phyloP scores from a whole-genome alignment of 75 land plant genomes.

The Pinus taeda region DNA sequence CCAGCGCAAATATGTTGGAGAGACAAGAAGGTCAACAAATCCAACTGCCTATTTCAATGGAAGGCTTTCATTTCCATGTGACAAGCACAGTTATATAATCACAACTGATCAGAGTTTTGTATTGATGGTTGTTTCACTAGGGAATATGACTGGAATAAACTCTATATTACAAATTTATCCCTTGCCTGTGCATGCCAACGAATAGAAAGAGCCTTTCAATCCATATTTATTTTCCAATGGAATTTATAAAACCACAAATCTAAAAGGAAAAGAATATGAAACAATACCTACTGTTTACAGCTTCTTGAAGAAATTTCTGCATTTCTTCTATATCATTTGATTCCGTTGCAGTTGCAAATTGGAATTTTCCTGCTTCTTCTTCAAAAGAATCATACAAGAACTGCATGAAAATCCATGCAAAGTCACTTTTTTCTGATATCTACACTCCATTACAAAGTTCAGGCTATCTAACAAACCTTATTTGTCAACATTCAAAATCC shows the following conservation, averaged over 20 bases:
- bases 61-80: background rate
- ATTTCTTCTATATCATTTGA: constrained; percentile 96
- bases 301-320: constrained; percentile 82
- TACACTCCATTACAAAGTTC: background rate
- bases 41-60: background rate
- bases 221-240: too few species aligned
- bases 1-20: too few species aligned
- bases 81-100: background rate
- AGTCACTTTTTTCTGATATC: too few species aligned
- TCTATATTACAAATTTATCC: background rate
- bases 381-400: constrained; percentile 71
- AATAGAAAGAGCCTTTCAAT: too few species aligned
- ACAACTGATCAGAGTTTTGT: background rate
- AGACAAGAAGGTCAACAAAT: background rate
- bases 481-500: background rate
- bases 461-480: background rate
- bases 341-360: constrained; percentile 81
- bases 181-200: too few species aligned
- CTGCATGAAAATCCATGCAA: constrained; percentile 35
- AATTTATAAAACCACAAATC: background rate
- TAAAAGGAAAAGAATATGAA: background rate
- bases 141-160: background rate
- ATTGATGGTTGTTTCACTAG: background rate
- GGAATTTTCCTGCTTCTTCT: constrained; percentile 71
- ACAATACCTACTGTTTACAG: constrained; percentile 78